phyloP scores from a whole-genome alignment of 257 asterid species.

The Ophiorrhiza pumila region DNA sequence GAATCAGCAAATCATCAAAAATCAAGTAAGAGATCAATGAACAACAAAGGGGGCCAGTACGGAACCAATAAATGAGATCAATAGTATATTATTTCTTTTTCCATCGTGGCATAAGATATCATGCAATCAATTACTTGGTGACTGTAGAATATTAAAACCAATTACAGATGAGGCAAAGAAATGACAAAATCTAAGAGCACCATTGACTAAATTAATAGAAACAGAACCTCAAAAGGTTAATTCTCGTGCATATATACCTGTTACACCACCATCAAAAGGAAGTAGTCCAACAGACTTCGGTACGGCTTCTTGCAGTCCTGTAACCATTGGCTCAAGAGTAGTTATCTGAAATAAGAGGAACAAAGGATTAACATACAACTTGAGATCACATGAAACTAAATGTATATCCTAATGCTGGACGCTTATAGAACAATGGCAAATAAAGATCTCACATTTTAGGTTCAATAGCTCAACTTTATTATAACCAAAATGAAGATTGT shows the following conservation, averaged over 20 bases:
- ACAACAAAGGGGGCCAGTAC: not conserved
- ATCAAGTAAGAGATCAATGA: not conserved
- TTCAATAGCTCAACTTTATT: not conserved
- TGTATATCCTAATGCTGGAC: not conserved
- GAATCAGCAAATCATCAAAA: not conserved
- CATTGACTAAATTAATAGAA: not conserved
- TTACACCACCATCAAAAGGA: slow-evolving; percentile 91
- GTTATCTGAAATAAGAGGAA: slow-evolving; percentile 57
- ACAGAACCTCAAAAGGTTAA: not conserved
- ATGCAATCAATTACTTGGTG: not conserved
- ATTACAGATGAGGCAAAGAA: not conserved
- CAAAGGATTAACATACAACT: not conserved
- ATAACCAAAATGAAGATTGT: not conserved
- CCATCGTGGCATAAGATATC: no score
- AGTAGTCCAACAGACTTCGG: slow-evolving; percentile 93
- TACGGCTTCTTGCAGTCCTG: slow-evolving; percentile 81
- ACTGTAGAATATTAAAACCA: not conserved
- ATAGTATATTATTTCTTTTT: not conserved
- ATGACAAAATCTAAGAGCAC: not conserved
- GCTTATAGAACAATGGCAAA: not conserved
- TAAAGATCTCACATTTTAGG: not conserved
- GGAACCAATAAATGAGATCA: not conserved
- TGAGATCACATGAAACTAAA: not conserved
- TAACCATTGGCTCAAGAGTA: slow-evolving; percentile 77
- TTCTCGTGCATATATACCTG: slow-evolving; percentile 47